Evolutionary conservation across 768 basidiomycete species (phyloP), one percentile per base, ranked within the genome.

Genomic region (Vararia minispora): DNA sequence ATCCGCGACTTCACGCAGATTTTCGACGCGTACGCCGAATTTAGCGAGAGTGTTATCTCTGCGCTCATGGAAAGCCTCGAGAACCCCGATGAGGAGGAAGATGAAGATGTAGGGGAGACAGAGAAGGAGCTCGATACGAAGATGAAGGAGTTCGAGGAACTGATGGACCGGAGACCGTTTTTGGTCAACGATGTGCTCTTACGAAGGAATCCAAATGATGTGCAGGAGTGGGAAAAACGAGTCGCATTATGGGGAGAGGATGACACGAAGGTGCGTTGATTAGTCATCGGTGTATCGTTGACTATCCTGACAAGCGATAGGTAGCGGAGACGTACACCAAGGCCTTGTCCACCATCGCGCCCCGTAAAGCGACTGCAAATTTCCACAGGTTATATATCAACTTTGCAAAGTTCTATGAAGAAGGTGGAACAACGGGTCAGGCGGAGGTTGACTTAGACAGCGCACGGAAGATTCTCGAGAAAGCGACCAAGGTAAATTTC

Each of bases 191-290:
- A 97, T 51, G 95, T 98, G 10, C 63, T 98, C 12, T 58, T 98
- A 25, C 65, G 95, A 44, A 67, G 95, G 51, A 99, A 99, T 66
- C 87, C 89, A 4, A 87, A 97, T 50, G 95, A 99, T 51, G 95
- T 98, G 2, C 90, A 95, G 48, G 95, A 99, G 57, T 99, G 95
- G 95, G 95, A 98, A 64, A 99, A 99, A 61, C 69, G 94, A 25
- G 75, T 98, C 14, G 92, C 91, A 2, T 60, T 98, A 20, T 94
- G 78, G 73, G 95, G 85, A 3, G 81, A 91, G 38, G 76, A 95
- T 48, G 92, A 99, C 52, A 87, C 84, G 49, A 94, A 91, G 69
- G 91, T 88, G 45, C 12, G 58, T 22, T 6, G 16, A 33, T 33
- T 18, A 17, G 10, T 33, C 32, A 33, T 21, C 7, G 27, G 36